Base-by-base conservation (phyloP, 441 rosid species). In the Metrosideros polymorpha region DNA sequence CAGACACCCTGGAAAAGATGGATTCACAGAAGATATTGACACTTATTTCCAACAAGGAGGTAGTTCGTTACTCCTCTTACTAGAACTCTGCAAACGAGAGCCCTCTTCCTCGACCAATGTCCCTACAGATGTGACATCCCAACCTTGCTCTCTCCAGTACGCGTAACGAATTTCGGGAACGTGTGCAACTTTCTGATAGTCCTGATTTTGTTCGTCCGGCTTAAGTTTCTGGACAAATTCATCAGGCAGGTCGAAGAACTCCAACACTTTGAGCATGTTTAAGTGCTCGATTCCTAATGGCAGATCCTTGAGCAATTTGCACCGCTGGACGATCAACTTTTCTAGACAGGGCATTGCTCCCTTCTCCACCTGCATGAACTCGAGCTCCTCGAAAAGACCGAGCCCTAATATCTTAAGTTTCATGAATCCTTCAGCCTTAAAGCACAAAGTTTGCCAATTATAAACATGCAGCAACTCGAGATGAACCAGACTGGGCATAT, bases 381-480 rank as follows among this genome's bases (percentile, higher is more conserved):
- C 25, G 27, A 84, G 86, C 66, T 84, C 77, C 53, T 59, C 54
- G 12, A 84, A 59, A 25, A 56, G 52, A 84, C 61, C 77, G 3
- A 84, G 86, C 8, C 54, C 54, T 13, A 84, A 9, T 2, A 66
- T 57, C 77, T 86, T 82, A 5, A 86, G 87, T 84, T 63, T 59
- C 82, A 39, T 61, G 66, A 54, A 86, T 13, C 82, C 84, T 49
- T 29, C 27, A 3, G 57, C 85, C 76, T 82, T 54, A 45, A 59
- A 86, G 85, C 85, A 82, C 76, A 86, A 39, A 49, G 42, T 66
- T 35, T 82, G 35, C 66, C 87, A 83, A 30, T 82, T 50, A 82
- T 86, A 86, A 82, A 53, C 87, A 49, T 57, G 87, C 35, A 83
- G 85, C 22, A 86, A 84, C 59, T 86, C 77, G 0, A 86, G 87